These are phyloP conservation scores for Centaurea solstitialis DNA, from an alignment of 129 eudicot genomes.

Conservation along the genomic window DNA sequence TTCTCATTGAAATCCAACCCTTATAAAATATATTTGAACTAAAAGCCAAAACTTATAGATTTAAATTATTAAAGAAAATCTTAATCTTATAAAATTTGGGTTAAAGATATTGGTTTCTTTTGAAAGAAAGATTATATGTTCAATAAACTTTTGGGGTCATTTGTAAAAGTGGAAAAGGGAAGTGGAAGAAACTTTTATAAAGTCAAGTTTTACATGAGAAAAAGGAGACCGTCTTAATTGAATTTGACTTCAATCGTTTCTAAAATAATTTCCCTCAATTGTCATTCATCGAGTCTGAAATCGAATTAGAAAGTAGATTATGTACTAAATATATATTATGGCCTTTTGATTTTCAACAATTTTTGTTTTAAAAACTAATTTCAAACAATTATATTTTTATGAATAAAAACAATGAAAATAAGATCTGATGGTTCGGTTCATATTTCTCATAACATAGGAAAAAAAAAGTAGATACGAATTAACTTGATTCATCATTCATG, in stretches of 20 bases:
- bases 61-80: background rate
- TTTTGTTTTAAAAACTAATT: no score
- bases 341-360: no score
- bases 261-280: background rate
- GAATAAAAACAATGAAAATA: no score
- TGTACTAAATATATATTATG: background rate
- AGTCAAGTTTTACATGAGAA: conserved; percentile 26
- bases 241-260: background rate
- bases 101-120: background rate
- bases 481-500: no score
- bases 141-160: conserved; percentile 6
- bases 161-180: conserved; percentile 7
- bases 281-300: background rate
- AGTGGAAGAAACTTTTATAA: conserved; percentile 28
- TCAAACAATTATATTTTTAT: no score
- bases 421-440: no score
- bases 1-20: no score
- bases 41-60: background rate
- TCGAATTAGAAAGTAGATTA: background rate
- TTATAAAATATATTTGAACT: no score
- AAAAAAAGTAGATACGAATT: no score
- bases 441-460: no score
- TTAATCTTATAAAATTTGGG: background rate
- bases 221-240: conserved; percentile 28
- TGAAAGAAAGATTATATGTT: background rate